Evolutionary conservation across 306 rosid genomes (phyloP), one percentile per base, ranked within the genome.

Genomic region (Ormosia semicastrata): DNA sequence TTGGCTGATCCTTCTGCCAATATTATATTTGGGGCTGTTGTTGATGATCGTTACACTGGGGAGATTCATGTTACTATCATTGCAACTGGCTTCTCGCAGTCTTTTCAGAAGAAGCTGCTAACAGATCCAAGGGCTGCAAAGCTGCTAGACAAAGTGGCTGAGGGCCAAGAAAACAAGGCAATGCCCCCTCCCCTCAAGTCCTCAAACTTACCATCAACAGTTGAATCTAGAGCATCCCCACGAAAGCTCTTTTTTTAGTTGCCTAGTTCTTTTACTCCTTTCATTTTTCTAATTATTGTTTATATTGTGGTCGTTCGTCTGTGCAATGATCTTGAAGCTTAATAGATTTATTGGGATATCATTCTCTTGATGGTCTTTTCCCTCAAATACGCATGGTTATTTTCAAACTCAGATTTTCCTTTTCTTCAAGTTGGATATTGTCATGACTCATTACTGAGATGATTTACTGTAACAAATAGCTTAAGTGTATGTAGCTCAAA

Each of bases 1-100:
- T 90, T 96, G 91, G 99, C 99, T 0, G 99, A 96, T 88, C 99
- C 99, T 85, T 92, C 99, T 10, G 99, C 99, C 9, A 96, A 96
- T 85, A 96, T 96, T 29, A 96, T 96, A 82, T 96, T 96, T 78
- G 99, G 99, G 36, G 99, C 99, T 44, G 98, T 93, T 29, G 99
- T 96, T 66, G 99, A 96, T 85, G 99, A 96, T 73, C 96, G 97
- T 64, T 93, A 93, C 82, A 89, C 84, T 7, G 99, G 99, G 15
- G 99, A 96, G 87, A 89, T 96, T 78, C 99, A 91, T 50, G 99
- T 96, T 32, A 96, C 99, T 24, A 92, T 96, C 71, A 93, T 96
- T 24, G 99, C 99, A 1, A 96, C 99, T 0, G 99, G 99, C 41
- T 96, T 96, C 82, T 93, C 99, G 0, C 94, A 96, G 65, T 92